phyloP scores from a whole-genome alignment of 2,329 filamentous ascomycete species.

The Aspergillus pseudonomiae region DNA sequence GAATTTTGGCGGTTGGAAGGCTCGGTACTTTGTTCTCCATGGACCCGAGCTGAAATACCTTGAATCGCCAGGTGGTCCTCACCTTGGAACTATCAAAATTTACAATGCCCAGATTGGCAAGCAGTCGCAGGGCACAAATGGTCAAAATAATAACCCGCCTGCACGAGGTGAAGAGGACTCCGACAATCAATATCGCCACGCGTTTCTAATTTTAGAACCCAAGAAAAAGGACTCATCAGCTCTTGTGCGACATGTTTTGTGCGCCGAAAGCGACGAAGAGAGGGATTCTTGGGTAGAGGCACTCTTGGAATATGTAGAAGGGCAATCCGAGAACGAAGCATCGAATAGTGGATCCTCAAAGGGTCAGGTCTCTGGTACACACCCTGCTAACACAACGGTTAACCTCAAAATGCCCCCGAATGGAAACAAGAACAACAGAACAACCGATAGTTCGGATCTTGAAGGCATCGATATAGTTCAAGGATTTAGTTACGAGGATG shows the following conservation, averaged over 20 bases:
- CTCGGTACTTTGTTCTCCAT: constrained; percentile 71
- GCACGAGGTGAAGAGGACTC: constrained; percentile 69
- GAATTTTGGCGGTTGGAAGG: constrained; percentile 99
- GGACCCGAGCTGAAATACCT: constrained; percentile 82
- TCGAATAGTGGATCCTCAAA: constrained; percentile 23
- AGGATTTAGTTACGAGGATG: constrained; percentile 59
- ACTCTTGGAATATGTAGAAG: constrained; percentile 83
- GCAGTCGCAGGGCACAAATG: constrained; percentile 68
- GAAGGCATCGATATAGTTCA: constrained; percentile 44
- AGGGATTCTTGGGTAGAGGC: constrained; percentile 93
- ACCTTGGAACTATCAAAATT: constrained; percentile 91
- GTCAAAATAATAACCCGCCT: constrained; percentile 63
- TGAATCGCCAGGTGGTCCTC: constrained; percentile 84
- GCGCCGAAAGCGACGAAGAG: constrained; percentile 91
- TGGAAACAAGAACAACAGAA: constrained; percentile 32
- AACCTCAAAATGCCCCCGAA: constrained; percentile 31
- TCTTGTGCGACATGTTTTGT: constrained; percentile 89
- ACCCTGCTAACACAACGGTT: constrained; percentile 16
- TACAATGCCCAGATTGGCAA: constrained; percentile 91
- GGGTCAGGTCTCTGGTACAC: constrained; percentile 23
- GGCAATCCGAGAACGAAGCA: constrained; percentile 36
- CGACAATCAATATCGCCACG: constrained; percentile 95
- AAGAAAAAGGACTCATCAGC: constrained; percentile 93
- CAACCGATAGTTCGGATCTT: constrained; percentile 43
- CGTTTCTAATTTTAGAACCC: constrained; percentile 90